Evolutionary conservation across 208 protist species (phyloP).

Genomic region (Spongospora subterranea): DNA sequence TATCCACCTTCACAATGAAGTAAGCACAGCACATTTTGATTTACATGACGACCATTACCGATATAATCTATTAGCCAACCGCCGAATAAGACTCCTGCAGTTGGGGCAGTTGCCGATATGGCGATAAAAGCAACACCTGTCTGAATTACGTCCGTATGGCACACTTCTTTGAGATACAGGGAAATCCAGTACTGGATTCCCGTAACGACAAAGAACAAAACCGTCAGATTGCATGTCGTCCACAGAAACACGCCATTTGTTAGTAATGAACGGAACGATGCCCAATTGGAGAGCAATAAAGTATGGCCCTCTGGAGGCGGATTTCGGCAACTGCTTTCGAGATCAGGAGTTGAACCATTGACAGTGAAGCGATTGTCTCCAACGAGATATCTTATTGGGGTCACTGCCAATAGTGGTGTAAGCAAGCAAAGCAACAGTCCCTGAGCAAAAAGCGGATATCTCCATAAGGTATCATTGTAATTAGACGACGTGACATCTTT

Average conservation of each 20-base stretch:
- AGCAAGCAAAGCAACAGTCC: too few species aligned
- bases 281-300: too few species aligned
- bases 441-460: too few species aligned
- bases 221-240: neutral
- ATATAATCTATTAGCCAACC: neutral
- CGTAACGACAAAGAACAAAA: neutral
- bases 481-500: too few species aligned
- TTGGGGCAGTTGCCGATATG: neutral
- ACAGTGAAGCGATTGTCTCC: too few species aligned
- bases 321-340: too few species aligned
- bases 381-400: too few species aligned
- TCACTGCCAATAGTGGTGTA: too few species aligned
- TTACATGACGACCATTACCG: neutral
- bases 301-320: too few species aligned
- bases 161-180: neutral
- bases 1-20: neutral
- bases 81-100: neutral
- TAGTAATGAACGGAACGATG: neutral
- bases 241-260: neutral
- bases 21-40: neutral
- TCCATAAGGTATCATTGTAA: too few species aligned
- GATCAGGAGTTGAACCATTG: too few species aligned
- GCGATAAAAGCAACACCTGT: neutral
- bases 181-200: slow-evolving; percentile 14
- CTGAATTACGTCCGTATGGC: neutral